Conservation (phyloP, 1,139 yeast genomes). For the Suhomyces terraborum region DNA sequence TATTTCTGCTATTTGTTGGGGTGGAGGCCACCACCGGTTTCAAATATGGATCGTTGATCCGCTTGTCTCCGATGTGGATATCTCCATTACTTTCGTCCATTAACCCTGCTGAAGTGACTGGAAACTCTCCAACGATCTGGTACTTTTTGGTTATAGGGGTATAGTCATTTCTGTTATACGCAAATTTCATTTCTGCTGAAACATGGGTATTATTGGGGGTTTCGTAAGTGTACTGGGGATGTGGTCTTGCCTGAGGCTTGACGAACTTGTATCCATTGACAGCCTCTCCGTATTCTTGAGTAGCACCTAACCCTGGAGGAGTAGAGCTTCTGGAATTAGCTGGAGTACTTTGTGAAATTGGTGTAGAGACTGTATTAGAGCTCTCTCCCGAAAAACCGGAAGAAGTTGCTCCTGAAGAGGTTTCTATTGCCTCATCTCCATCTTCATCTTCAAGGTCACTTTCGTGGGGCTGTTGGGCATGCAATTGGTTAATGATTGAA, state of each 20-base stretch:
- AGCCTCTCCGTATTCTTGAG: slow-evolving; percentile 28
- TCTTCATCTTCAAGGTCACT: slow-evolving; percentile 12
- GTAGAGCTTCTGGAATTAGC: slow-evolving; percentile 27
- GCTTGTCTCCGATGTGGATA: slow-evolving; percentile 43
- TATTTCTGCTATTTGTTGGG: neutral
- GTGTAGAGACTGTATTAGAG: slow-evolving; percentile 18
- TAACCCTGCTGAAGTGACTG: slow-evolving; percentile 39
- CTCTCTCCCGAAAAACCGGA: slow-evolving; percentile 6
- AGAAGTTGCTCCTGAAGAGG: slow-evolving; percentile 10
- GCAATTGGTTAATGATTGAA: slow-evolving; percentile 18
- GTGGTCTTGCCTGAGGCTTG: slow-evolving; percentile 22
- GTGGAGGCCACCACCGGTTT: slow-evolving; percentile 4
- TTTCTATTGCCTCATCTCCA: slow-evolving; percentile 14
- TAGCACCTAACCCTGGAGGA: slow-evolving; percentile 20
- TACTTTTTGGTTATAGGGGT: slow-evolving; percentile 26
- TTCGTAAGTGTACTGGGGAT: slow-evolving; percentile 22
- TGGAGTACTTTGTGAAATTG: slow-evolving; percentile 29
- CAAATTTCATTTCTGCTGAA: slow-evolving; percentile 17
- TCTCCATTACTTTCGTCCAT: slow-evolving; percentile 38
- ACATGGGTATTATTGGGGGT: slow-evolving; percentile 24
- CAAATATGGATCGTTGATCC: slow-evolving; percentile 44
- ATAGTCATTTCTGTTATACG: slow-evolving; percentile 21
- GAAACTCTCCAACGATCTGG: slow-evolving; percentile 38
- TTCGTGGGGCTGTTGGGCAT: slow-evolving; percentile 8
- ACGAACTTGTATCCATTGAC: slow-evolving; percentile 41